Conservation (phyloP, 2,329 filamentous ascomycete genomes). For the Cercospora brassicicola region DNA sequence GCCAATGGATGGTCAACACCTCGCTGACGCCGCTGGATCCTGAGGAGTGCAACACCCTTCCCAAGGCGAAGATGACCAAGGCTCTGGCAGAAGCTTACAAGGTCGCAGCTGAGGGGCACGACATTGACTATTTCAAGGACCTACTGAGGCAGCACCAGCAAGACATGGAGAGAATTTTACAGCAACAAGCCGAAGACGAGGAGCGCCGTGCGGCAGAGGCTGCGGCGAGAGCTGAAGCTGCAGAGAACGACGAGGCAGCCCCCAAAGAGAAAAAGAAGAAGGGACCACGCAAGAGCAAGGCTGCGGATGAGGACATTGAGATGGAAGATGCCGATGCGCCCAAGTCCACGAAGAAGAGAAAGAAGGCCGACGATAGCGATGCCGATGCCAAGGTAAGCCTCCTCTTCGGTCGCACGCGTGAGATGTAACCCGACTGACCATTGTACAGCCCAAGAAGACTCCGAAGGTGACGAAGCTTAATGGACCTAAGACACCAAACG, state of each 20-base stretch:
- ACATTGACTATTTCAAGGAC: constrained; percentile 79
- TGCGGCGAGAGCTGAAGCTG: constrained; percentile 46
- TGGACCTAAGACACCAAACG: constrained; percentile 44
- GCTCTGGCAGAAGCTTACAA: constrained; percentile 74
- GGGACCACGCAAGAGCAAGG: constrained; percentile 37
- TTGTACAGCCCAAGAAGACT: constrained; percentile 50
- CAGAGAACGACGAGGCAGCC: constrained; percentile 44
- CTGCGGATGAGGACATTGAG: constrained; percentile 46
- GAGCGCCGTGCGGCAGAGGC: constrained; percentile 42
- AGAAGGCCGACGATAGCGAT: constrained; percentile 65
- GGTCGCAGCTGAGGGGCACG: constrained; percentile 74
- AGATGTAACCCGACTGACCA: constrained; percentile 31
- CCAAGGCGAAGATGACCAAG: constrained; percentile 78
- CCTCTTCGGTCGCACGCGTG: background rate
- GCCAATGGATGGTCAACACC: constrained; percentile 87
- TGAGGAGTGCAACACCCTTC: constrained; percentile 64
- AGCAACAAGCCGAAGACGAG: constrained; percentile 42
- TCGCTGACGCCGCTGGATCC: constrained; percentile 75
- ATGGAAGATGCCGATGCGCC: constrained; percentile 65
- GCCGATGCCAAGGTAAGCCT: constrained; percentile 65
- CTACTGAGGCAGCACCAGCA: constrained; percentile 64
- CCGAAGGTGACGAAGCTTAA: constrained; percentile 52
- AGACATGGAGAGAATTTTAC: constrained; percentile 45
- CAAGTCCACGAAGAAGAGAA: constrained; percentile 72
- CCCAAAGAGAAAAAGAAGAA: constrained; percentile 56